Evolutionary conservation across 1,284 basidiomycete genomes (phyloP).

Genomic region (Tausonia pullulans): DNA sequence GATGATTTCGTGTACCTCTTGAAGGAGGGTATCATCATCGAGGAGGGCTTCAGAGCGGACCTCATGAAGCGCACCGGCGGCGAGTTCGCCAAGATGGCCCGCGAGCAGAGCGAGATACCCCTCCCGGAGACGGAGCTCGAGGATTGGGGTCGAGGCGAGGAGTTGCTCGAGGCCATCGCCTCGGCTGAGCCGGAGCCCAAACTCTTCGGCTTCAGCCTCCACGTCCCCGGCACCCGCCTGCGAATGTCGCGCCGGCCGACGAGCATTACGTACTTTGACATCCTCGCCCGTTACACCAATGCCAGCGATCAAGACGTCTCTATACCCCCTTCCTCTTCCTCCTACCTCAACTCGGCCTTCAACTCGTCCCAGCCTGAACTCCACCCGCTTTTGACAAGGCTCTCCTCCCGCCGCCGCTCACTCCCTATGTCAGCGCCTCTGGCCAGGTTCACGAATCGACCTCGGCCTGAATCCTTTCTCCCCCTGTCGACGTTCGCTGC

Average conservation of each 20-base stretch:
- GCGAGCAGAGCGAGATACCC: slow-evolving; percentile 31
- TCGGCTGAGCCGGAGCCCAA: not conserved
- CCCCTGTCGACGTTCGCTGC: no score
- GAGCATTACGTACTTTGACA: slow-evolving; percentile 21
- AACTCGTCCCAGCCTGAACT: no score
- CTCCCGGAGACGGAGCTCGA: slow-evolving; percentile 23
- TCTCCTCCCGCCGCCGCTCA: no score
- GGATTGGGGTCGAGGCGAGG: slow-evolving; percentile 29
- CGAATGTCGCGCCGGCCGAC: not conserved
- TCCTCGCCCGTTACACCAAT: slow-evolving; percentile 27
- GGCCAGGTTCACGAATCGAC: no score
- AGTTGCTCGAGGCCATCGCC: slow-evolving; percentile 27
- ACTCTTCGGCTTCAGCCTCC: slow-evolving; percentile 1
- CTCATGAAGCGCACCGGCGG: slow-evolving; percentile 43
- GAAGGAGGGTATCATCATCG: slow-evolving; percentile 65
- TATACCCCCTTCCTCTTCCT: no score
- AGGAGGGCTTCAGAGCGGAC: slow-evolving; percentile 75
- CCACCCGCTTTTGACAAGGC: no score
- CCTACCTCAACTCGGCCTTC: no score
- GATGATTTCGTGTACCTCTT: slow-evolving; percentile 89
- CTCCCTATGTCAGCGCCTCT: no score
- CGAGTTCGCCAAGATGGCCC: slow-evolving; percentile 35
- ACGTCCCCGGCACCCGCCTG: not conserved
- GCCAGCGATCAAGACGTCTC: not conserved
- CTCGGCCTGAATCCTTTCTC: no score